Evolutionary conservation across 352 stramenopile species (phyloP), one percentile per base, ranked within the genome.

Genomic region (Elongisporangium anandrum): DNA sequence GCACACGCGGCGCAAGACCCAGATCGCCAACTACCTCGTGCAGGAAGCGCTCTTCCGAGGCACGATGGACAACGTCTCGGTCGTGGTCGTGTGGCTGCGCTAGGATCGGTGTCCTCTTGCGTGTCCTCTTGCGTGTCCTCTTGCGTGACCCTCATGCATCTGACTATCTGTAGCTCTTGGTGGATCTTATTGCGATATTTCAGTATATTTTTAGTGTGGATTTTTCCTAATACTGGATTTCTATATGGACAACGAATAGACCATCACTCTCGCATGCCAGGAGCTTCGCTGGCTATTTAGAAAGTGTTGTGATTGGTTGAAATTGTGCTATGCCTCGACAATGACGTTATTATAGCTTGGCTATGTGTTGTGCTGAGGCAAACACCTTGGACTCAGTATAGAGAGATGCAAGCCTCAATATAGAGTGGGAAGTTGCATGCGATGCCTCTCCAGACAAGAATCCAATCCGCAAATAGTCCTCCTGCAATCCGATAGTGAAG

Each of bases 21-120:
- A 97, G 66, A 97, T 98, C 57, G 90, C 90, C 15, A 90, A 95
- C 45, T 97, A 97, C 51, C 72, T 98, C 16, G 88, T 95, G 52
- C 86, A 97, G 59, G 92, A 97, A 65, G 91, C 90, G 16, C 75
- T 97, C 7, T 88, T 94, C 51, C 72, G 92, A 20, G 92, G 92
- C 59, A 97, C 89, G 6, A 89, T 75, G 2, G 92, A 98, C 77
- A 98, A 98, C 52, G 85, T 96, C 6, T 96, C 87, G 10, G 92
- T 98, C 20, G 79, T 95, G 49, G 87, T 97, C 52, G 71, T 98
- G 10, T 97, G 89, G 87, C 77, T 97, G 63, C 80, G 83, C 52
- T 92, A 75, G 54, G 9, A 23, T n/a, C n/a, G n/a, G 45, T n/a
- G 15, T 2, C 23, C 16, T 15, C 50, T 26, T 56, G 12, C 23